phyloP scores from a whole-genome alignment of 2,329 filamentous ascomycete genomes.

The Cladorrhinum sp. region DNA sequence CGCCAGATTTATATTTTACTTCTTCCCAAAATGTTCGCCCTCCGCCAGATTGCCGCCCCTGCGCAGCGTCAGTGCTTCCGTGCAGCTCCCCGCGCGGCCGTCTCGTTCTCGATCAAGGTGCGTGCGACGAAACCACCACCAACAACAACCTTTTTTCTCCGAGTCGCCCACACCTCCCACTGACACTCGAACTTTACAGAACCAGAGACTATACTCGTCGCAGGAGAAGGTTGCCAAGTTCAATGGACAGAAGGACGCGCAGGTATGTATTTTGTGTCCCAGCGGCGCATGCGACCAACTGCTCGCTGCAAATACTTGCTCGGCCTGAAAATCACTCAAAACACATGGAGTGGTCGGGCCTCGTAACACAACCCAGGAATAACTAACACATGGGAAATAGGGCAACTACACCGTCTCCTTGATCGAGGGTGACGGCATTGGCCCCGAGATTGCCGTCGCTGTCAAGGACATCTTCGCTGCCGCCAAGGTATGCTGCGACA shows the following conservation, averaged over 20 bases:
- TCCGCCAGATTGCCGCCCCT: constrained; percentile 73
- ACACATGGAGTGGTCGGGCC: constrained; percentile 12
- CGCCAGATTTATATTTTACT: not conserved
- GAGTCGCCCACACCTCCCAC: constrained; percentile 17
- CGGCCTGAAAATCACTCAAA: constrained; percentile 26
- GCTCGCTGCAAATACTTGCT: constrained; percentile 3
- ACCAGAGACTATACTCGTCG: constrained; percentile 62
- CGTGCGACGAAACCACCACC: constrained; percentile 40
- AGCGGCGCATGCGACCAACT: constrained; percentile 15
- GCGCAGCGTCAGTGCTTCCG: constrained; percentile 76
- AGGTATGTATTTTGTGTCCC: constrained; percentile 58
- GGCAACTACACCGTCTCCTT: constrained; percentile 94
- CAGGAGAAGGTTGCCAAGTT: constrained; percentile 84
- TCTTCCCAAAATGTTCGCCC: constrained; percentile 65
- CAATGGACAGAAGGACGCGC: constrained; percentile 81
- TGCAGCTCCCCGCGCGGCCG: constrained; percentile 57
- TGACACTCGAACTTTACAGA: constrained; percentile 37
- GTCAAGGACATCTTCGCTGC: constrained; percentile 99
- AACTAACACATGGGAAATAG: constrained; percentile 45
- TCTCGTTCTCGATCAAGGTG: constrained; percentile 55
- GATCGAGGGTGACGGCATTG: constrained; percentile 99
- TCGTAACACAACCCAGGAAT: constrained; percentile 9
- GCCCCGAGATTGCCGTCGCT: constrained; percentile 94
- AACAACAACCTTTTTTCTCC: not conserved
- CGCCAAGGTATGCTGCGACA: constrained; percentile 64